Evolutionary conservation across 139 green algal genomes (phyloP).

Genomic region (Auxenochlorella protothecoides): DNA sequence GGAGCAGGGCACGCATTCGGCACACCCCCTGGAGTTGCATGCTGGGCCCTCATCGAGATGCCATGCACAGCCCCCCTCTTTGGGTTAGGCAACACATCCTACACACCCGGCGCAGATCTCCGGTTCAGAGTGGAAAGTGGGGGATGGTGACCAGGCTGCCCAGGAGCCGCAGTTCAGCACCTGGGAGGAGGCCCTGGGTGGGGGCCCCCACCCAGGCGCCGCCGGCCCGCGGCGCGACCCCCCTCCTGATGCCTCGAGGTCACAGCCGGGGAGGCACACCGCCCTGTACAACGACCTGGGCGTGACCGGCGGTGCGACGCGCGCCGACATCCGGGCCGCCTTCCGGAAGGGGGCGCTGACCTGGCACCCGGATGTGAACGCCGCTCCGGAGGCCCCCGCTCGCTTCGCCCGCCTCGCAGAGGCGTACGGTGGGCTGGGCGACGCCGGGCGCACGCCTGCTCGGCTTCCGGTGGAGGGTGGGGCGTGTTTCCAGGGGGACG

Average conservation of each 20-base stretch:
- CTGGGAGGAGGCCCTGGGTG: conserved; percentile 25
- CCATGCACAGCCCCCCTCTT: neutral
- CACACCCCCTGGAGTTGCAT: too few relatives aligned
- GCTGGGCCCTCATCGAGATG: neutral
- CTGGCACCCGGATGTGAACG: conserved; percentile 71
- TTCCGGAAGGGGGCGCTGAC: conserved; percentile 70
- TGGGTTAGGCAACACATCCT: neutral
- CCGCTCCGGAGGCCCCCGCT: conserved; percentile 16
- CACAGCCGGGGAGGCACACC: neutral
- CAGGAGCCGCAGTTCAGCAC: conserved; percentile 29
- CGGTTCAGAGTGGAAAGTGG: conserved; percentile 29
- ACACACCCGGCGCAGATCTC: conserved; percentile 10
- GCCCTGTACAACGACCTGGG: conserved; percentile 18
- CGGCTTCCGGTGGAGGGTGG: too few relatives aligned
- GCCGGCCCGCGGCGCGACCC: neutral
- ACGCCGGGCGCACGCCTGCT: too few relatives aligned
- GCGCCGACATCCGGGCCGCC: conserved; percentile 64
- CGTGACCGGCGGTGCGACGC: conserved; percentile 1
- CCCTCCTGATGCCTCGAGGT: conserved; percentile 9
- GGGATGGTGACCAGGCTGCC: conserved; percentile 7
- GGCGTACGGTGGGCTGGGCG: conserved; percentile 27
- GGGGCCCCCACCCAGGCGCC: too few relatives aligned
- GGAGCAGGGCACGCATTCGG: too few relatives aligned
- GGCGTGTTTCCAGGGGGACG: too few relatives aligned
- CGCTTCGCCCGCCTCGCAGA: conserved; percentile 27